A percentile compares a stretch with the other conserved stretches of the same genome.
Evolutionary conservation across 805 yeast species (phyloP).

Genomic region (Pichia gijzeniarum): DNA sequence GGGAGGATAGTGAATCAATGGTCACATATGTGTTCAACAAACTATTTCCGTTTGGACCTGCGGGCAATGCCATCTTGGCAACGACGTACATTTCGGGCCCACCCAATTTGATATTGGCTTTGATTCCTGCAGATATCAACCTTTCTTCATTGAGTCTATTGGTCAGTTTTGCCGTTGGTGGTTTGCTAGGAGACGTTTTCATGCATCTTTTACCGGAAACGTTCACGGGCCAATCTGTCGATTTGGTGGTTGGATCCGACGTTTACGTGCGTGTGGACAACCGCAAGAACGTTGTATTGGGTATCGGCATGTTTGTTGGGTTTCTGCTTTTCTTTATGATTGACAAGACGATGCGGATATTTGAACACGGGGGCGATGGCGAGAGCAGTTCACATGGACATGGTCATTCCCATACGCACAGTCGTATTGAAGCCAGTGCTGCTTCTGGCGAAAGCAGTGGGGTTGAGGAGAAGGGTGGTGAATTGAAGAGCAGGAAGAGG

Average conservation of each 20-base stretch:
- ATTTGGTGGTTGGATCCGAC: slow-evolving; percentile 22
- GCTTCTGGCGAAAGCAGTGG: slow-evolving; percentile 14
- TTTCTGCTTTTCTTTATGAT: slow-evolving; percentile 53
- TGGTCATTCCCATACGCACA: slow-evolving; percentile 40
- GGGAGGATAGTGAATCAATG: not conserved
- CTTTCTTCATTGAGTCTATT: slow-evolving; percentile 45
- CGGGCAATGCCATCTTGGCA: slow-evolving; percentile 56
- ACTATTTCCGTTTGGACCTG: slow-evolving; percentile 49
- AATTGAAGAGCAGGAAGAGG: slow-evolving; percentile 18
- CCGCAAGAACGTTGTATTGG: slow-evolving; percentile 41
- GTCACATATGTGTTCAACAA: slow-evolving; percentile 36
- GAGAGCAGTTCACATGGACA: slow-evolving; percentile 11
- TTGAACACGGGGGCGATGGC: slow-evolving; percentile 33
- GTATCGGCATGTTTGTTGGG: slow-evolving; percentile 54
- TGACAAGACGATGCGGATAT: slow-evolving; percentile 53
- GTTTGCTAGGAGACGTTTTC: slow-evolving; percentile 68
- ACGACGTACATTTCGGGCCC: slow-evolving; percentile 59
- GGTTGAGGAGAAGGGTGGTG: slow-evolving; percentile 10
- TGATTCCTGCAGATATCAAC: slow-evolving; percentile 51
- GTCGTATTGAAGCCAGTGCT: slow-evolving; percentile 16
- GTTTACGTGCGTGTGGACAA: slow-evolving; percentile 43
- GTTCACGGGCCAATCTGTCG: slow-evolving; percentile 46
- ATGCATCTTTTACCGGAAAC: slow-evolving; percentile 67
- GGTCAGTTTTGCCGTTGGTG: slow-evolving; percentile 72
- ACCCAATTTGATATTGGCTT: slow-evolving; percentile 50